Conservation (phyloP, 257 asterid species). For the Pogostemon cablin region DNA sequence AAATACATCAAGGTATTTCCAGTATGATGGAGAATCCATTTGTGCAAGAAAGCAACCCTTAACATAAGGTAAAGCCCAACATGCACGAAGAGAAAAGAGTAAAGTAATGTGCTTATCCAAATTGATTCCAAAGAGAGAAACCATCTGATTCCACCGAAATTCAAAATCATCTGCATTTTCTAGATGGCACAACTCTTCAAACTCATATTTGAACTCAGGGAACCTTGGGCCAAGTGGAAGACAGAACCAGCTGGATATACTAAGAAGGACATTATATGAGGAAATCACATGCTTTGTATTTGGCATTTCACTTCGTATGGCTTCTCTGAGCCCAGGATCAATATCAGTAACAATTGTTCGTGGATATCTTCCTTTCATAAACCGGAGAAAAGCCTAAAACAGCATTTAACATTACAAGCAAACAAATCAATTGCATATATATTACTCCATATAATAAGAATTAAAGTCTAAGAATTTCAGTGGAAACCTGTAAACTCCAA, state of each 20-base stretch:
- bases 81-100: conserved; percentile 51
- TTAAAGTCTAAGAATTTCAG: conserved; percentile 22
- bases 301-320: conserved; percentile 64
- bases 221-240: conserved; percentile 60
- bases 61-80: conserved; percentile 61
- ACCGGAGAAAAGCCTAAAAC: conserved; percentile 60
- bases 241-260: conserved; percentile 60
- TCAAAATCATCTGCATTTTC: conserved; percentile 65
- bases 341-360: conserved; percentile 65
- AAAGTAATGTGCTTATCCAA: conserved; percentile 63
- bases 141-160: conserved; percentile 64
- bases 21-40: conserved; percentile 50
- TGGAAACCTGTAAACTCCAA: conserved; percentile 63
- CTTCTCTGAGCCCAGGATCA: conserved; percentile 60
- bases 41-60: conserved; percentile 66
- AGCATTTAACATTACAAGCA: conserved; percentile 34
- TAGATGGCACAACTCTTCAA: conserved; percentile 50
- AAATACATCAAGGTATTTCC: conserved; percentile 45
- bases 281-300: conserved; percentile 63
- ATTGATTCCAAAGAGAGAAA: conserved; percentile 50
- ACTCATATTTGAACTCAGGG: conserved; percentile 54
- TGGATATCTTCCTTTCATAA: conserved; percentile 64
- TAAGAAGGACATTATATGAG: conserved; percentile 48
- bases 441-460: conserved; percentile 7
- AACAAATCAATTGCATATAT: conserved; percentile 16